Conservation (phyloP, 352 stramenopile genomes). For the Pseudoperonospora humuli region DNA sequence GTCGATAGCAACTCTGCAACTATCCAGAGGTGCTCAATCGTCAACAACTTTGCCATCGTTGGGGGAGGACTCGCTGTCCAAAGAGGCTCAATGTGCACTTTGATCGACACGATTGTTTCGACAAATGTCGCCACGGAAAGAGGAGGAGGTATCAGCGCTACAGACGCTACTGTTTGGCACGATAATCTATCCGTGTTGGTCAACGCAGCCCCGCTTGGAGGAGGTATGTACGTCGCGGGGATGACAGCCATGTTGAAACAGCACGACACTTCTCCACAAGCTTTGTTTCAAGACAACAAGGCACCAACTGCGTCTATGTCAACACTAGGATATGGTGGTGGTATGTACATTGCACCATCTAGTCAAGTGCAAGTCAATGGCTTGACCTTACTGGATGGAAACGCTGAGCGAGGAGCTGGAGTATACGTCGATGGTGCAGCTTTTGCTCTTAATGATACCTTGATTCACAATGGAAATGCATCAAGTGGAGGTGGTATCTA, state of each 20-base stretch:
- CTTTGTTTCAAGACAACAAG: slow-evolving; percentile 9
- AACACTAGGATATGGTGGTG: slow-evolving; percentile 12
- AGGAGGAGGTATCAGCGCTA: slow-evolving; percentile 20
- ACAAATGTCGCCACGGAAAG: slow-evolving; percentile 2
- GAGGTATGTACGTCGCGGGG: slow-evolving; percentile 18
- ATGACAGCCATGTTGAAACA: slow-evolving; percentile 2
- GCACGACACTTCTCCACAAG: slow-evolving; percentile 1
- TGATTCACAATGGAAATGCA: slow-evolving; percentile 12
- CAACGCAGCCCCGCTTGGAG: slow-evolving; percentile 23
- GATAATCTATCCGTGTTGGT: slow-evolving; percentile 12
- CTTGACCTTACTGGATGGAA: slow-evolving; percentile 11
- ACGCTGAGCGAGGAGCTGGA: slow-evolving; percentile 16
- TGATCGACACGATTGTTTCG: slow-evolving; percentile 5
- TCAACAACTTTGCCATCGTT: slow-evolving; percentile 9
- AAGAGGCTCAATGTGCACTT: slow-evolving; percentile 1
- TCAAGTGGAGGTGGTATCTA: slow-evolving; percentile 26
- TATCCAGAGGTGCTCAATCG: slow-evolving; percentile 8
- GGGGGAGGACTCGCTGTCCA: slow-evolving; percentile 13
- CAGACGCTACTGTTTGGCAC: slow-evolving; percentile 18
- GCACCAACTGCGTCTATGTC: not conserved
- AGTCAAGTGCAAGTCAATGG: slow-evolving; percentile 11
- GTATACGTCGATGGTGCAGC: slow-evolving; percentile 18
- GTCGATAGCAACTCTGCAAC: slow-evolving; percentile 3
- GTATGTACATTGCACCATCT: slow-evolving; percentile 15
- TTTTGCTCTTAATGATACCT: slow-evolving; percentile 13